Evolutionary conservation across 2,329 filamentous ascomycete genomes (phyloP), one percentile per base, ranked within the genome.

Genomic region (Cercospora beticola): DNA sequence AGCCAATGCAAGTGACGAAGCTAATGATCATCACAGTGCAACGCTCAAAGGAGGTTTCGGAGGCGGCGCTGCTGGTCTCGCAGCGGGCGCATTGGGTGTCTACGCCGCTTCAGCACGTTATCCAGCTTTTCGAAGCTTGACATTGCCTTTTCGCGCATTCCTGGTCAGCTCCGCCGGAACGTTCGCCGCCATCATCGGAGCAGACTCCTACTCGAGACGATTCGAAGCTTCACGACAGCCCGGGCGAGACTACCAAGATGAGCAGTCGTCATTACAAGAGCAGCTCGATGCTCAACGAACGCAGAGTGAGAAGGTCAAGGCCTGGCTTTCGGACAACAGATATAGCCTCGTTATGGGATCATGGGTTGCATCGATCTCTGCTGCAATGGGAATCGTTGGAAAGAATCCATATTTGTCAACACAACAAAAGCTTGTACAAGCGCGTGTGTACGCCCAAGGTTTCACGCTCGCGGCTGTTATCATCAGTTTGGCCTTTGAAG

Each of bases 361-460:
- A 23, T 97, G 94, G 94, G 81, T 94, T 14, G 91, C 90, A 46
- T 89, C 89, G 75, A 94, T 97, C 89, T 88, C 86, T 68, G 81
- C 90, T 52, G 90, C 92, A 4, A 87, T 95, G 73, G 88, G 85
- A 65, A 79, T 96, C 31, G 93, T 97, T 71, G 88, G 90, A 77
- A 88, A 92, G 71, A 92, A 92, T 79, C 89, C 87, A 72, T 92
- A 90, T 78, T 85, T 97, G 58, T 88, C 86, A 61, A 89, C 88
- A 2, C 83, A 87, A 69, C 94, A 97, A 85, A 97, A 97, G 86
- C 83, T 97, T 23, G 94, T 97, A 16, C 94, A 97, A 85, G 94
- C 93, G 26, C 90, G 94, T 87, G 91, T 97, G 72, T 97, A 97
- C 81, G 94, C 94, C 3, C 94, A 97, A 83, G 93, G 92, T 5